Base-by-base conservation (phyloP, 495 filamentous ascomycete genomes). In the Pyrenula aspistea region DNA sequence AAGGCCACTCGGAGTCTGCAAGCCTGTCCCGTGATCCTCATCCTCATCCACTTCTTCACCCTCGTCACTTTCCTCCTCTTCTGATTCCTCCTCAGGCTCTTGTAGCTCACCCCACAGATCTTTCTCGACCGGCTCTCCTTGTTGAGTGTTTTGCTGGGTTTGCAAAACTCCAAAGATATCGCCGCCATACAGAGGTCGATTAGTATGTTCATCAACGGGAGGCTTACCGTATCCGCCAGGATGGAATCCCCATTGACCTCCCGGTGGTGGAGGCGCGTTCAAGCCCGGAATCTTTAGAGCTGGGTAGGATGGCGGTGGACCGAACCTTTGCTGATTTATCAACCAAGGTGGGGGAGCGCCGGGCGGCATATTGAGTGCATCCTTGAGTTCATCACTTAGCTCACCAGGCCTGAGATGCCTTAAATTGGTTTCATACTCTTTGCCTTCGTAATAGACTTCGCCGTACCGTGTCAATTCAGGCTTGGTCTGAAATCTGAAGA, bases 381-480 rank as follows among this genome's bases (percentile, higher is more conserved):
- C 93, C 63, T 89, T 90, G 50, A 97, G 74, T 61, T 91, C 86
- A 31, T 96, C 87, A 61, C 86, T 93, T 51, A 96, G 67, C 62
- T 97, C 91, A 36, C 93, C 93, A 2, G 94, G 89, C 54, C 88
- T 83, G 52, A 96, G 77, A 71, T 96, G 88, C 61, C 83, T 83
- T 51, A 95, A 77, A 72, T 97, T 95, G 3, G 91, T 95, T 71
- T 98, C 93, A 67, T 88, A 95, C 69, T 98, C 93, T 67, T 98
- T 98, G 61, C 93, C 93, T 64, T 98, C 93, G 65, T 96, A 96
- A 69, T 98, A 98, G 19, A 97, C 91, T 68, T 98, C 93, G 24
- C 93, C 93, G 63, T 95, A 97, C 20, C 91, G 82, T 49, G 93
- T 97, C 53, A 98, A 71, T 60, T 90, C 84, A 1, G 93, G 93